Evolutionary conservation across 306 rosid genomes (phyloP), one percentile per base, ranked within the genome.

Genomic region (Quercus suber): DNA sequence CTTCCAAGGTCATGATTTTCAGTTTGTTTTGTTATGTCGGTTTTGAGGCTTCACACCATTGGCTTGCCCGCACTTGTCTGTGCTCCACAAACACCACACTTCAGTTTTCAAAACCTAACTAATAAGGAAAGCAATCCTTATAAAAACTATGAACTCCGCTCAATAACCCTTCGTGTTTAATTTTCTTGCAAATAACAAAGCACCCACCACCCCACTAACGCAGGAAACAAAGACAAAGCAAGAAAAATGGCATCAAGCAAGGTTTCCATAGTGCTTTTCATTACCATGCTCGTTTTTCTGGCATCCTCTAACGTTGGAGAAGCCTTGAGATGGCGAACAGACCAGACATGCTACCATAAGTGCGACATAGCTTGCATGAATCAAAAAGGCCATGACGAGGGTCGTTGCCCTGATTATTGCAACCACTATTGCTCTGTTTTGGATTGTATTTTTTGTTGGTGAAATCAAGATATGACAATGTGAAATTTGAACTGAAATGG

Each of bases 171-270:
- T 49, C 53, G 53, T 12, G 53, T 13, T 13, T 49, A 49, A 49
- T 49, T 49, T 49, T 13, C 53, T 49, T 49, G 53, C 15, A 49
- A 49, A 10, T 12, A 49, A 49, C 15, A 12, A 13, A 49, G 53
- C 53, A 41, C 45, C 45, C 11, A 41, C 10, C 45, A 41, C 15
- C 53, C 53, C 4, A 49, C 0, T 49, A 10, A 10, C 4, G 13
- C 15, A 65, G 33, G 4, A 65, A 65, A 13, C 15, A 65, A 15
- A 65, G 15, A 6, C 5, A 10, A 7, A 19, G 25, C 14, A 20
- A n/a, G 18, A 49, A 65, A 67, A 74, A 80, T 80, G 83, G 60
- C 28, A 13, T 74, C 55, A 6, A 28, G 52, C n/a, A 56, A 74
- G 59, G 75, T 56, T 68, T 79, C 71, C 19, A 14, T 20, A 28